phyloP scores from a whole-genome alignment of 768 basidiomycete genomes.

The Saitozyma podzolica region DNA sequence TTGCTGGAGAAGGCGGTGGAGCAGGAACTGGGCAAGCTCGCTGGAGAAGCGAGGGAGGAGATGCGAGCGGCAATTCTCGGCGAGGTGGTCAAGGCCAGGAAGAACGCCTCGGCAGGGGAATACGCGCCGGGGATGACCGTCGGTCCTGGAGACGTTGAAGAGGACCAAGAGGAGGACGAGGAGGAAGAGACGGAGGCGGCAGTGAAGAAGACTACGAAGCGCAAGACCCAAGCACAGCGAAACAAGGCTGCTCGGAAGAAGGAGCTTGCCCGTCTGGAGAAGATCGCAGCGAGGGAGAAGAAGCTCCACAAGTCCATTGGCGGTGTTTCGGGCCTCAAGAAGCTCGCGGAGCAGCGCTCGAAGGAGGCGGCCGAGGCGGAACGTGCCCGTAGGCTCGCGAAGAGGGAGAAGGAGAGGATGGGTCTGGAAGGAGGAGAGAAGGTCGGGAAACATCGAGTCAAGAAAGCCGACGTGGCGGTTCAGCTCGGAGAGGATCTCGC shows the following conservation, averaged over 20 bases:
- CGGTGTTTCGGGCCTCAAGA: constrained; percentile 61
- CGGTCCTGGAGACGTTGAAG: constrained; percentile 38
- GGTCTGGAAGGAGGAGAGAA: constrained; percentile 70
- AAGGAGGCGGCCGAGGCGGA: constrained; percentile 54
- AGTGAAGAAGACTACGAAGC: constrained; percentile 36
- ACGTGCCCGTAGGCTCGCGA: constrained; percentile 55
- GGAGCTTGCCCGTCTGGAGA: constrained; percentile 64
- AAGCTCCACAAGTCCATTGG: constrained; percentile 65
- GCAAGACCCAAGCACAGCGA: constrained; percentile 68
- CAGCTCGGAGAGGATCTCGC: constrained; percentile 87
- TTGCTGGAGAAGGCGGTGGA: constrained; percentile 69
- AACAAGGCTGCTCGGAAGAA: constrained; percentile 65
- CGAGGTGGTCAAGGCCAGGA: constrained; percentile 51
- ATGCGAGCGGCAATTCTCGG: constrained; percentile 63
- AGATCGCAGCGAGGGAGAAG: constrained; percentile 65
- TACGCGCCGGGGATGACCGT: constrained; percentile 66
- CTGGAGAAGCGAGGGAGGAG: constrained; percentile 60
- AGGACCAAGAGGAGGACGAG: constrained; percentile 35
- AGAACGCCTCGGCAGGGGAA: constrained; percentile 28
- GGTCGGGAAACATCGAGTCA: constrained; percentile 77
- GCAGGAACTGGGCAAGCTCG: constrained; percentile 63
- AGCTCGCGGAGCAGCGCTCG: constrained; percentile 41
- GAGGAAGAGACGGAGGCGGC: constrained; percentile 56
- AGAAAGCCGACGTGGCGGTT: constrained; percentile 69
- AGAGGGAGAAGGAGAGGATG: constrained; percentile 59